Conservation (phyloP, 257 asterid species). For the Nicotiana sylvestris region DNA sequence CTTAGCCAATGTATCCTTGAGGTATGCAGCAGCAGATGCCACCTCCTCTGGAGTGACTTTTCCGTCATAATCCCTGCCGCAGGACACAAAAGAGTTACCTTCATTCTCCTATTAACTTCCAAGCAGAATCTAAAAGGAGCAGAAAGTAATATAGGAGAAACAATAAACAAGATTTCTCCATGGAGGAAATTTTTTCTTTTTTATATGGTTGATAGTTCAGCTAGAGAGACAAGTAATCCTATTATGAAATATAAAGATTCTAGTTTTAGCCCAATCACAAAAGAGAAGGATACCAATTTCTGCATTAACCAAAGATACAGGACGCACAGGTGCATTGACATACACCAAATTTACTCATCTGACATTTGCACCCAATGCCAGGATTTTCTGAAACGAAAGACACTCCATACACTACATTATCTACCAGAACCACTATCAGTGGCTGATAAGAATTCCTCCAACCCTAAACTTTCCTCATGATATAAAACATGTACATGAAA, state of each 20-base stretch:
- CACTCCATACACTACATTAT: conserved; percentile 4
- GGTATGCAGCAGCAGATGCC: conserved; percentile 87
- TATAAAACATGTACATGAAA: neutral
- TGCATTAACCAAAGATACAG: neutral
- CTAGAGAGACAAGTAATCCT: neutral
- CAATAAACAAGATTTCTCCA: neutral
- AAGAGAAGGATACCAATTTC: neutral
- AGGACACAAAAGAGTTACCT: conserved; percentile 1
- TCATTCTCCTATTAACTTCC: conserved; percentile 5
- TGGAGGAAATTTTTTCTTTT: neutral
- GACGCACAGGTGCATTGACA: neutral
- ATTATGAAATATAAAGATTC: neutral
- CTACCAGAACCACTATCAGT: conserved; percentile 6
- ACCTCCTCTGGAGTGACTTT: conserved; percentile 98
- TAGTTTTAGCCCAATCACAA: neutral
- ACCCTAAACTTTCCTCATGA: neutral
- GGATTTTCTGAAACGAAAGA: neutral
- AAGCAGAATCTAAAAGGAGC: neutral
- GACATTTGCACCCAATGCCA: neutral
- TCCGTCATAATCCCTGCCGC: conserved; percentile 84
- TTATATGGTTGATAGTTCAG: neutral
- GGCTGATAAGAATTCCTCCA: neutral
- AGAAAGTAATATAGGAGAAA: neutral
- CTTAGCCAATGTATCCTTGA: conserved; percentile 88
- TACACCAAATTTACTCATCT: conserved; percentile 2